Conservation (phyloP, 352 stramenopile species). For the Globisporangium uncinulatum region DNA sequence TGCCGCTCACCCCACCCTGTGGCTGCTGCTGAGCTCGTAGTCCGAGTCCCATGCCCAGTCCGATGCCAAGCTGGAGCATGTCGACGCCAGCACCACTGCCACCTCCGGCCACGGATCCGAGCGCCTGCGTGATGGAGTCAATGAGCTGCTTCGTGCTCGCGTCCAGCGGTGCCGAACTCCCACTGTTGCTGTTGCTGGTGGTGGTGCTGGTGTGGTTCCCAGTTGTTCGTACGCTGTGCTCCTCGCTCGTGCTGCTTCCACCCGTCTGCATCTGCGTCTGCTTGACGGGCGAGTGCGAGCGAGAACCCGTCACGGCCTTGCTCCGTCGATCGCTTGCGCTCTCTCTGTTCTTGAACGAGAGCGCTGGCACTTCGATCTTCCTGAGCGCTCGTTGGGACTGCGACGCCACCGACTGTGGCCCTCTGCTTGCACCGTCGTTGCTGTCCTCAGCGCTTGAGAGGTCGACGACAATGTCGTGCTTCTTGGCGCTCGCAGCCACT, state of each 20-base stretch:
- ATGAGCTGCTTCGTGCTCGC: slow-evolving; percentile 63
- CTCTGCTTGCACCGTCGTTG: background rate
- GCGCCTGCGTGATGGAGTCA: slow-evolving; percentile 64
- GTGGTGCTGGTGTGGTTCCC: background rate
- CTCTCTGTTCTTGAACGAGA: slow-evolving; percentile 33
- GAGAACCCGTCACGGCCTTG: background rate
- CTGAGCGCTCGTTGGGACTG: slow-evolving; percentile 19
- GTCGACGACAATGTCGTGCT: slow-evolving; percentile 48
- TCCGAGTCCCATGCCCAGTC: slow-evolving; percentile 87
- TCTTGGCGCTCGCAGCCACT: slow-evolving; percentile 53
- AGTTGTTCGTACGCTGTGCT: slow-evolving; percentile 1
- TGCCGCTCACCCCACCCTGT: background rate
- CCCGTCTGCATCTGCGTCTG: slow-evolving; percentile 1
- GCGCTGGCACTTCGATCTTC: slow-evolving; percentile 46
- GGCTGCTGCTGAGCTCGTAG: slow-evolving; percentile 57
- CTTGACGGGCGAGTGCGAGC: slow-evolving; percentile 8
- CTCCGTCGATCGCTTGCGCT: background rate
- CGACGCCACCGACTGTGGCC: background rate
- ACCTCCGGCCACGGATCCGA: slow-evolving; percentile 42
- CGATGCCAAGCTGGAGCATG: slow-evolving; percentile 78
- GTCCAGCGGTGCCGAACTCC: slow-evolving; percentile 20
- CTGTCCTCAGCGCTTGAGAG: slow-evolving; percentile 8
- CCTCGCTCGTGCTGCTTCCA: slow-evolving; percentile 4
- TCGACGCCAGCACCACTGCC: slow-evolving; percentile 30
- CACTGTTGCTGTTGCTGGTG: background rate